Base-by-base conservation (phyloP, 352 stramenopile species). In the Halophytophthora polymorphica region DNA sequence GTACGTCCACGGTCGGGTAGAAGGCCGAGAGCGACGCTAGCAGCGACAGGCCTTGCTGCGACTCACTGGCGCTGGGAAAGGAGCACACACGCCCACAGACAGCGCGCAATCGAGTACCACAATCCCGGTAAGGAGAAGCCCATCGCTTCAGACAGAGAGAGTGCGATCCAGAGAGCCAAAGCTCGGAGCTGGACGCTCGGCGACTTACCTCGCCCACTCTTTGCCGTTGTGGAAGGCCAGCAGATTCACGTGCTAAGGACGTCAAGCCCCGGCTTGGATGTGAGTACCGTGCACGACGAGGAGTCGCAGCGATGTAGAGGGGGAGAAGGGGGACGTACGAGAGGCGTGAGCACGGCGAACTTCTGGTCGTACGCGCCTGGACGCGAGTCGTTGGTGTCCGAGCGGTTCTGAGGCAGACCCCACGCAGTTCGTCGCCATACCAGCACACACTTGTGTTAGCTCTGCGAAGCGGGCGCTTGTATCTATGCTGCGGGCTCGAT, bases 11-110 rank as follows among this genome's bases (percentile, higher is more conserved):
- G 0, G 75, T 73, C 1, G 75, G 71, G 41, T 90, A 92, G 58
- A 92, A 92, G 1, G 82, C 82, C 1, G 79, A 90, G 1, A 92
- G 58, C 6, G 82, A 79, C 1, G 77, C 82, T 36, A 92, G 51
- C 22, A 92, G 53, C n/a, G 82, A 86, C 11, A 92, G 38, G 2
- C 82, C 82, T n/a, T 90, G 77, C 46, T 92, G 80, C 4, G 80
- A 82, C 53, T 89, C 80, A 56, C 75, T 88, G 2, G 71, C 54
- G 38, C 75, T 90, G 34, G 21, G 13, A 46, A 33, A 31, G 39
- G 13, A 19, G 36, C 29, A 33, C 28, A 22, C 8, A 46, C 55
- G 34, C 12, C 18, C 18, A 22, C 31, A 45, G 10, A 34, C 13
- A n/a, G 13, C 3, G 7, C n/a, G 14, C 17, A 38, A 36, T 36